Evolutionary conservation across 177 flowering plant genomes (phyloP), one percentile per base, ranked within the genome.

Genomic region (Tripterygium wilfordii): DNA sequence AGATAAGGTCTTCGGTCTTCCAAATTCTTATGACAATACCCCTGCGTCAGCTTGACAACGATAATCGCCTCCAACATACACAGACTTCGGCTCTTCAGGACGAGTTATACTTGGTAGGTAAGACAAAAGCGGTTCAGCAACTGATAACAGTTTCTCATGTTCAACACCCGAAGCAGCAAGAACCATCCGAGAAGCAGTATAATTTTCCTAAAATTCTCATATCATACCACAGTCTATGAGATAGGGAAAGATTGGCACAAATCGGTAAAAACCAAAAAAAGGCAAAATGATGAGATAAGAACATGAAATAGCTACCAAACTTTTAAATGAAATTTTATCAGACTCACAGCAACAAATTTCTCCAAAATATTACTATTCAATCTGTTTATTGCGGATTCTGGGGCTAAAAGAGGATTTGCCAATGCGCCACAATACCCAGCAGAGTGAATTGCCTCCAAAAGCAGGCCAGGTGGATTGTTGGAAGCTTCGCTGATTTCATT

Each of bases 81-180:
- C 65, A 40, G 96, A 84, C 51, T 65, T 53, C 36, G 95, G 95
- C 54, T 68, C 81, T 51, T 58, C 45, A 8, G 71, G 69, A 27
- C 54, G 58, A 33, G 77, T 50, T 20, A 68, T 79, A 32, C 56
- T 50, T 12, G 91, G 95, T 36, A 90, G 61, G 58, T 90, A 96
- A 58, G 87, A 79, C 13, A 90, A 54, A 75, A 90, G 86, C 12
- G 96, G 88, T 59, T 85, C 84, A 14, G 89, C 96, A 65, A 76
- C 23, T 29, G 82, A 59, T 55, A 85, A 12, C n/a, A 90, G 59
- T 27, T 83, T 85, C 39, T 82, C 87, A 58, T 87, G 96, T 16
- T 87, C 95, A 63, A 88, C 89, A 25, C 97, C 97, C 37, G 81
- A 80, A 53, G 91, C 96, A 23, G 85, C 87, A 62, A 90, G 88